These are phyloP conservation scores for Panellus pusillus DNA, from an alignment of 768 basidiomycete genomes.

Conservation along the genomic window DNA sequence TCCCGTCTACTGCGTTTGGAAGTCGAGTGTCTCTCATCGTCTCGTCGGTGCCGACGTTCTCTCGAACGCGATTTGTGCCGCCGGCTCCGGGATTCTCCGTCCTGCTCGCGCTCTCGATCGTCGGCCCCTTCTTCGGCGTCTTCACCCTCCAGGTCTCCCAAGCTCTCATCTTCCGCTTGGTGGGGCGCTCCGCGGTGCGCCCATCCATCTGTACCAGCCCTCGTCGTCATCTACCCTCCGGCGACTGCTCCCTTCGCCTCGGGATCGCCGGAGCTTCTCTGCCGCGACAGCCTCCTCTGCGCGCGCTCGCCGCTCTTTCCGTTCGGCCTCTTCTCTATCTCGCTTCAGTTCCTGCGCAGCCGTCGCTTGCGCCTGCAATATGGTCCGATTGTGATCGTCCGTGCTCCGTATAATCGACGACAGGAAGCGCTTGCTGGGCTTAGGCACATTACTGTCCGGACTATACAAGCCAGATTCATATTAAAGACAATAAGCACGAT, in stretches of 20 bases:
- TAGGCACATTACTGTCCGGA: conserved; percentile 70
- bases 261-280: conserved; percentile 48
- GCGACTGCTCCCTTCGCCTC: conserved; percentile 26
- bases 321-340: conserved; percentile 65
- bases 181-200: conserved; percentile 44
- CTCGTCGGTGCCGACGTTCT: conserved; percentile 12
- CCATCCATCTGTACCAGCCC: conserved; percentile 55
- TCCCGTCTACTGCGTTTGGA: conserved; percentile 25
- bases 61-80: conserved; percentile 19
- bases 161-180: conserved; percentile 43
- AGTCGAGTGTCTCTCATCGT: conserved; percentile 21
- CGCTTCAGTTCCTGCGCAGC: conserved; percentile 74
- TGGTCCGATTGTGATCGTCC: conserved; percentile 91
- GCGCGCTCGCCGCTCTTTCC: conserved; percentile 57
- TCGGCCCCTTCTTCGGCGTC: conserved; percentile 39
- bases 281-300: conserved; percentile 79
- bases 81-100: conserved; percentile 20
- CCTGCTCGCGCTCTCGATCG: conserved; percentile 29
- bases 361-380: conserved; percentile 69
- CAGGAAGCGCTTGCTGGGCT: conserved; percentile 80
- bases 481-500: neutral
- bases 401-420: conserved; percentile 88
- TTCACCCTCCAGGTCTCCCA: conserved; percentile 53
- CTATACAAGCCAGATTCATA: conserved; percentile 33
- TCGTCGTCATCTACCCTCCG: conserved; percentile 30